A percentile compares a stretch with the other conserved stretches of the same genome.
These are phyloP conservation scores for Skeletonema tropicum DNA, from an alignment of 108 stramenopile genomes.

Conservation along the genomic window DNA sequence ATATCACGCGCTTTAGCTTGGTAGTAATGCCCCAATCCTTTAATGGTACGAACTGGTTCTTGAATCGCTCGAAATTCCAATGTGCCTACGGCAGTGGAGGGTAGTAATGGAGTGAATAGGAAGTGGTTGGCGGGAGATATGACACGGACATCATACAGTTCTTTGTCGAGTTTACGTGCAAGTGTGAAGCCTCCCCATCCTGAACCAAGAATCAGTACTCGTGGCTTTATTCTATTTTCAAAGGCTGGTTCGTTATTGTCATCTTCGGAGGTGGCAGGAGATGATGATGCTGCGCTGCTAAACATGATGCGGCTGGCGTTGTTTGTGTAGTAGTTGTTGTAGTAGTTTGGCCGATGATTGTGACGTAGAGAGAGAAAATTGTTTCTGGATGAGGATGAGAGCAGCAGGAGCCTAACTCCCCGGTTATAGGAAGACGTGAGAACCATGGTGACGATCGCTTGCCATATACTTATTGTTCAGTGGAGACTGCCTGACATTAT, in stretches of 20 bases:
- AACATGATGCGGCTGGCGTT: background rate
- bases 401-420: background rate
- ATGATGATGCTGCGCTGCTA: background rate
- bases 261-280: background rate
- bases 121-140: conserved; percentile 94
- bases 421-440: background rate
- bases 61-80: conserved; percentile 94
- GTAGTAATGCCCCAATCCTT: conserved; percentile 67
- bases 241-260: background rate
- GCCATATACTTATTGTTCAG: too few relatives aligned
- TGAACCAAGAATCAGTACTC: conserved; percentile 67
- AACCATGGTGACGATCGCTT: background rate
- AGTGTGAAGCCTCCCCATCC: conserved; percentile 82
- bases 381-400: background rate
- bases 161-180: conserved; percentile 55
- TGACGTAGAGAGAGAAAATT: background rate
- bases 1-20: conserved; percentile 83
- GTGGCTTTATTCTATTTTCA: conserved; percentile 21
- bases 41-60: conserved; percentile 90
- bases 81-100: conserved; percentile 96
- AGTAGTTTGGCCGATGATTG: background rate
- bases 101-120: conserved; percentile 96
- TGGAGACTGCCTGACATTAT: too few relatives aligned
- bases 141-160: conserved; percentile 60
- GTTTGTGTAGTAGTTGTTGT: too few relatives aligned